Evolutionary conservation across 805 yeast species (phyloP), one percentile per base, ranked within the genome.

Genomic region (Kluyveromyces siamensis): DNA sequence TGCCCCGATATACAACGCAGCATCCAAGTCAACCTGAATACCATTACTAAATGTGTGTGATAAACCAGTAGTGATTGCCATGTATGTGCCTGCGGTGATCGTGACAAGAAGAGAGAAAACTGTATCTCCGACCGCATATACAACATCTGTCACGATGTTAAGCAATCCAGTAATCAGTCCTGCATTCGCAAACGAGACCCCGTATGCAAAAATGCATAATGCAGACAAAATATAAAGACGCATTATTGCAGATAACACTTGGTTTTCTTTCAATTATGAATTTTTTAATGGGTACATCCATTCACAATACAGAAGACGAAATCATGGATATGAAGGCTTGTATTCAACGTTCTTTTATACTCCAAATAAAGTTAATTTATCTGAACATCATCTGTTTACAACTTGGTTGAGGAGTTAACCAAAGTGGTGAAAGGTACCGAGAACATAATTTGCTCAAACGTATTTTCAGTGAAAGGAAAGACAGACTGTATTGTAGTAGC

Each of bases 1-100:
- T 19, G 49, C 50, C 40, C 55, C 54, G 27, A 53, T 51, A 30
- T 39, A 53, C 25, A 53, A 41, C 9, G 45, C 47, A 47, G 55
- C 56, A 25, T 47, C 39, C 7, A 13, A 10, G 11, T 30, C 35
- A 27, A 47, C 44, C 13, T 37, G 46, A 3, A 53, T 17, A 38
- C 44, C 43, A 14, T 33, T 27, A 19, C 37, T 14, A n/a, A 53
- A 41, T 33, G 10, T 19, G 11, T 51, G 50, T 17, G 42, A 38
- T 18, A 25, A 17, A 25, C 56, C 56, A 19, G 49, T 27, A 13
- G 48, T 37, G 19, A 53, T 40, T 21, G 53, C 55, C 8, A 53
- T 27, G 30, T 47, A 53, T 8, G 43, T 40, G 35, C 27, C 49
- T 11, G 39, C 27, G n/a, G 52, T 36, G 17, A 53, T 40, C 6